Conservation (phyloP, 2,329 filamentous ascomycete species). For the Hypoxylon sp. region DNA sequence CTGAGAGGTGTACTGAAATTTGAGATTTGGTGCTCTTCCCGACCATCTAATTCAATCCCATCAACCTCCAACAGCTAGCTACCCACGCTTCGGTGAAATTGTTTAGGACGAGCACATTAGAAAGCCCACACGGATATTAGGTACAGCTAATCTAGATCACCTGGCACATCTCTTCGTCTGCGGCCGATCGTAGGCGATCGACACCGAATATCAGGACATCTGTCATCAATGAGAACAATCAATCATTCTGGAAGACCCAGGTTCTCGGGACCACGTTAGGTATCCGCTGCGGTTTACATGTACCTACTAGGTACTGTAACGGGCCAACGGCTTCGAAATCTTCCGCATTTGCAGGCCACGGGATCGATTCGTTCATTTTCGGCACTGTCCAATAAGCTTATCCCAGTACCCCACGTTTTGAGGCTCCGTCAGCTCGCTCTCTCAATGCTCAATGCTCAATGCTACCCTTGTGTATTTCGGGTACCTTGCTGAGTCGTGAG, state of each 20-base stretch:
- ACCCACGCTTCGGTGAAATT: not conserved
- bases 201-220: not conserved
- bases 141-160: not conserved
- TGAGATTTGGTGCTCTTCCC: no score
- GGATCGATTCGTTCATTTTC: not conserved
- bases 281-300: not conserved
- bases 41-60: no score
- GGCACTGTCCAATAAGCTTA: conserved; percentile 29
- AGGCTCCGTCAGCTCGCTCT: conserved; percentile 24
- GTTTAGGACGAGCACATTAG: not conserved
- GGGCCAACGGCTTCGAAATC: conserved; percentile 2
- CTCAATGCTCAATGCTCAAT: no score
- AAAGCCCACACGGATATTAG: not conserved
- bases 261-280: not conserved
- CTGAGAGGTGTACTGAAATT: no score
- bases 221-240: no score
- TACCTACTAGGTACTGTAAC: no score
- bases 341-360: conserved; percentile 21
- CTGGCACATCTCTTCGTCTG: not conserved
- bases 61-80: no score
- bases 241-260: conserved; percentile 5
- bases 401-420: conserved; percentile 31
- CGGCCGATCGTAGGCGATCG: not conserved
- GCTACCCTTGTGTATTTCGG: not conserved
- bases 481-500: not conserved